Base-by-base conservation (phyloP, 768 basidiomycete genomes). In the Boletales sp. region DNA sequence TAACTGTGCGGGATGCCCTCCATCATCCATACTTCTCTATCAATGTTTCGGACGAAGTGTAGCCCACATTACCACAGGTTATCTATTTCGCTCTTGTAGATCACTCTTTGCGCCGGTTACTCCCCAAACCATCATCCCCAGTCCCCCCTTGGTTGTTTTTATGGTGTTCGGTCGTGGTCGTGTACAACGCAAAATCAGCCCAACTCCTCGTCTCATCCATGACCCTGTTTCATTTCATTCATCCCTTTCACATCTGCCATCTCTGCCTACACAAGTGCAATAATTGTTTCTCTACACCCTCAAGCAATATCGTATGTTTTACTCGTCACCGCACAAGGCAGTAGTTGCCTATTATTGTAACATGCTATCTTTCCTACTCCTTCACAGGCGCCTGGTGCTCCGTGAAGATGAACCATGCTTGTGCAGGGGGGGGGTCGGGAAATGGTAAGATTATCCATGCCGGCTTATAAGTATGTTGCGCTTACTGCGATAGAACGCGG, bases 1-100 rank as follows among this genome's bases (percentile, higher is more conserved):
- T 94, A 60, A 85, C 86, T 34, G 94, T 97, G 41, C 80, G 83
- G 66, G 86, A 91, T 29, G 94, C 94, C 17, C 79, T 97, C 51
- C 78, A 80, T 45, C 94, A 97, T 62, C 88, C 87, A 5, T 97
- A 93, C 69, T 92, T 94, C 65, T 74, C 79, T 44, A 65, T 85
- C 63, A 74, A 72, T 65, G 81, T 88, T 54, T 75, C 86, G 36
- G 74, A 80, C 52, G 87, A 90, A 72, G 72, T 83, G 70, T 90
- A 76, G 69, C 69, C 60, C 61, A 59, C 31, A 55, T 60, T 65
- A 65, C 53, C 63, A 56, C 58, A 52, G 45, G 51, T 62, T 67
- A 68, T 68, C 66, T 67, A 69, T 67, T 53, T 63, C 58, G 51
- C 54, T 50, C 50, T 41, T 64, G 68, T 69, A 69, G 68, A 69